Conservation (phyloP, 2,329 filamentous ascomycete genomes). For the Cladosporium austrohemisphaericum region DNA sequence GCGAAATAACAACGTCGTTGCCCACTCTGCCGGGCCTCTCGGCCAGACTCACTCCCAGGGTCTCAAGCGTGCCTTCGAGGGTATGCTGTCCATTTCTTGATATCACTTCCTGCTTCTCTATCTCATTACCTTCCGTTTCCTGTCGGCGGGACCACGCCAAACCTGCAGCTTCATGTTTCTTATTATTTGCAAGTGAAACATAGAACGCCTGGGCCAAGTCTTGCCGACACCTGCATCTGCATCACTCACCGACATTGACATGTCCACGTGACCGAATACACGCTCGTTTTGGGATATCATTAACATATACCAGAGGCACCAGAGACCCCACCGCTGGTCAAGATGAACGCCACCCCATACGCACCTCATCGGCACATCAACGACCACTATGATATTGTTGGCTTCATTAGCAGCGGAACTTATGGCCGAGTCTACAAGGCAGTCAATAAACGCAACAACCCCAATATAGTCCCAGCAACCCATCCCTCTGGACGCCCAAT, state of each 20-base stretch:
- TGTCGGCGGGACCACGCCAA: no score
- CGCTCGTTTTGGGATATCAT: not conserved
- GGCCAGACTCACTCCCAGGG: conserved; percentile 13
- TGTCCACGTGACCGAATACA: conserved; percentile 9
- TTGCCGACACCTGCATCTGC: not conserved
- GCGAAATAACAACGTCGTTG: conserved; percentile 2
- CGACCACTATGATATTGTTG: conserved; percentile 92
- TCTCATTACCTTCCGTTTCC: not conserved
- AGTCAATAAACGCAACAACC: conserved; percentile 75
- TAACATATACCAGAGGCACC: conserved; percentile 9
- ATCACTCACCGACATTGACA: conserved; percentile 8
- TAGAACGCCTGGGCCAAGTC: no score
- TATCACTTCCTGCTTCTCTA: not conserved
- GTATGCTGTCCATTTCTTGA: conserved; percentile 4
- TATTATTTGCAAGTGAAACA: no score
- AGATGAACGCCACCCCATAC: conserved; percentile 43
- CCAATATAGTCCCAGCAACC: conserved; percentile 22
- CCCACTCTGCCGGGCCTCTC: conserved; percentile 12
- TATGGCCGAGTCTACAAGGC: conserved; percentile 99
- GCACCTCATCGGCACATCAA: conserved; percentile 78
- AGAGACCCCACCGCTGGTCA: conserved; percentile 26
- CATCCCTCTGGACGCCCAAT: conserved; percentile 37
- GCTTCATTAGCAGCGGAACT: conserved; percentile 96
- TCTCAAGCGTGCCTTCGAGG: conserved; percentile 14
- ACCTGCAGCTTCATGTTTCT: no score